phyloP scores from a whole-genome alignment of 2,329 filamentous ascomycete species.

The Hysterium pulicare region DNA sequence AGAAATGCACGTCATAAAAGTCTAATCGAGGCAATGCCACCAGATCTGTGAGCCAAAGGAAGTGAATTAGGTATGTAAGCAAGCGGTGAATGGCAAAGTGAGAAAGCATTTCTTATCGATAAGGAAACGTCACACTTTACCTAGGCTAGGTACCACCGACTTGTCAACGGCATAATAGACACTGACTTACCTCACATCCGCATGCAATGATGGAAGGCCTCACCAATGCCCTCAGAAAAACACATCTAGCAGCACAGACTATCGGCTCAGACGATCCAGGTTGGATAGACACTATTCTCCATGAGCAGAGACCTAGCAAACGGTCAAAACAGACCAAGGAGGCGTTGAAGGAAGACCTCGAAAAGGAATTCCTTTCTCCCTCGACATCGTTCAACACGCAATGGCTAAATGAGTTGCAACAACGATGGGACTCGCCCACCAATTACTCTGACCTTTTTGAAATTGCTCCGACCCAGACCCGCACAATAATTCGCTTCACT shows the following conservation, averaged over 20 bases:
- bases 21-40: too few species aligned
- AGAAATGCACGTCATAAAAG: too few species aligned
- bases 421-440: slow-evolving; percentile 78
- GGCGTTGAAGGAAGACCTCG: slow-evolving; percentile 67
- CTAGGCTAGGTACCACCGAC: too few species aligned
- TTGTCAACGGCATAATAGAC: too few species aligned
- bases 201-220: slow-evolving; percentile 43
- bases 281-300: slow-evolving; percentile 60
- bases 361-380: slow-evolving; percentile 74
- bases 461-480: slow-evolving; percentile 84
- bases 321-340: slow-evolving; percentile 54
- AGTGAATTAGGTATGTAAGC: too few species aligned
- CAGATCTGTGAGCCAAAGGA: too few species aligned
- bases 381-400: slow-evolving; percentile 73
- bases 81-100: too few species aligned
- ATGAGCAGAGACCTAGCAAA: slow-evolving; percentile 52
- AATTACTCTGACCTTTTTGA: slow-evolving; percentile 83
- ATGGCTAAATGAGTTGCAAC: slow-evolving; percentile 88
- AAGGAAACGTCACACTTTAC: too few species aligned
- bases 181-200: too few species aligned
- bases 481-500: slow-evolving; percentile 90
- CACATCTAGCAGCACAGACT: slow-evolving; percentile 43
- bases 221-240: slow-evolving; percentile 49
- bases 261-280: slow-evolving; percentile 16
- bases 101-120: too few species aligned